Conservation (phyloP, 2,329 filamentous ascomycete genomes). For the Pseudonectria foliicola region DNA sequence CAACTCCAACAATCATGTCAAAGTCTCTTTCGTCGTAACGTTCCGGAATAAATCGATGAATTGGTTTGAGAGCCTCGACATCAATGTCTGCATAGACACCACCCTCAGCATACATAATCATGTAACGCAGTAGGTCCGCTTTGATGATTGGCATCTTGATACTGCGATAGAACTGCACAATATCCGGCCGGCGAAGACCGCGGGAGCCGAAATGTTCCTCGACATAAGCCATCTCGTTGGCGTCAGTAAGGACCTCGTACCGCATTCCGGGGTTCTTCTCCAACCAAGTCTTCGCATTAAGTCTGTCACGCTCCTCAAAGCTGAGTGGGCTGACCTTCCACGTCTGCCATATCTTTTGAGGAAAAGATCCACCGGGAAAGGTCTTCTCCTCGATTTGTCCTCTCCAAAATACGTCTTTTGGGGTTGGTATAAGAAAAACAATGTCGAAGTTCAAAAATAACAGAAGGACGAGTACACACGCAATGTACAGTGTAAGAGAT, state of each 20-base stretch:
- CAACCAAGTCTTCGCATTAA: slow-evolving; percentile 57
- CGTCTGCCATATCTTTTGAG: slow-evolving; percentile 67
- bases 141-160: slow-evolving; percentile 58
- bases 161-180: slow-evolving; percentile 52
- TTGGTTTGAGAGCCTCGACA: slow-evolving; percentile 28
- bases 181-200: slow-evolving; percentile 60
- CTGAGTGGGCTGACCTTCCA: slow-evolving; percentile 64
- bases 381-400: slow-evolving; percentile 5
- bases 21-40: slow-evolving; percentile 57
- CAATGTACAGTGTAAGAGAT: slow-evolving; percentile 39
- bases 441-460: slow-evolving; percentile 40
- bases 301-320: slow-evolving; percentile 57
- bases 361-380: slow-evolving; percentile 38
- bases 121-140: slow-evolving; percentile 61
- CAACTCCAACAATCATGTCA: slow-evolving; percentile 62
- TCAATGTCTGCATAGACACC: slow-evolving; percentile 60
- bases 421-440: slow-evolving; percentile 24
- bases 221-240: slow-evolving; percentile 60
- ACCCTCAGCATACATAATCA: slow-evolving; percentile 67
- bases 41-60: slow-evolving; percentile 35
- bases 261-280: slow-evolving; percentile 58
- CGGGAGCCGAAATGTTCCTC: slow-evolving; percentile 59
- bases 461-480: slow-evolving; percentile 36
- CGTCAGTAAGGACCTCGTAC: slow-evolving; percentile 64
- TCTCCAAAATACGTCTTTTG: slow-evolving; percentile 11